Evolutionary conservation across 2,329 filamentous ascomycete genomes (phyloP).

Genomic region (Cordyceps pruinosa): DNA sequence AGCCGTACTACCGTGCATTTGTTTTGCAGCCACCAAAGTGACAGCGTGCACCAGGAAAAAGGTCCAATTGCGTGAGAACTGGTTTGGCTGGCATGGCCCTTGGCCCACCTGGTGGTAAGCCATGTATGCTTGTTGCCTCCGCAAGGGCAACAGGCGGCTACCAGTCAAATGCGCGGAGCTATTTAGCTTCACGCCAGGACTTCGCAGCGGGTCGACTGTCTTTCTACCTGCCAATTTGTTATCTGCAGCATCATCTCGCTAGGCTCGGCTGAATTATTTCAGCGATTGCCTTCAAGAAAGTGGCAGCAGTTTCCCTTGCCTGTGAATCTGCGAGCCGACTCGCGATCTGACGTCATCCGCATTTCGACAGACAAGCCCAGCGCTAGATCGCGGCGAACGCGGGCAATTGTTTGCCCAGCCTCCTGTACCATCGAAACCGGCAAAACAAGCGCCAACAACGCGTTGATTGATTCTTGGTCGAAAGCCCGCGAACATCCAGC

Average conservation of each 20-base stretch:
- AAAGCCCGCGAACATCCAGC: neutral
- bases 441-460: neutral
- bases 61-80: neutral
- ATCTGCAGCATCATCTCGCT: neutral
- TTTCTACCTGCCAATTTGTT: too few relatives aligned
- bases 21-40: neutral
- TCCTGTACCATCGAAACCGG: neutral
- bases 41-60: neutral
- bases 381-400: neutral
- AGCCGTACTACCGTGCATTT: neutral
- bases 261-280: neutral
- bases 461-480: neutral
- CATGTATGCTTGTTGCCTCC: neutral
- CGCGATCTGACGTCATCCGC: constrained; percentile 2
- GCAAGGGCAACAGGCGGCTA: neutral
- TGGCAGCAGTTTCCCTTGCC: neutral
- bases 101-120: neutral
- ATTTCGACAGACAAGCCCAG: neutral
- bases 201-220: too few relatives aligned
- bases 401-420: neutral
- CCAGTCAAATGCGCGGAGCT: neutral
- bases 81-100: neutral
- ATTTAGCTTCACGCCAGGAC: neutral
- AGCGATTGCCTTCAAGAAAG: neutral
- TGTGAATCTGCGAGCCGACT: neutral